These are phyloP conservation scores for Medicago truncatula DNA, from an alignment of 306 rosid species.

Conservation along the genomic window MtrunA17r5.0-ANR NC_053042.1:6706001-6706500, in stretches of 20 bases:
- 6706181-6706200: conserved; percentile 20
- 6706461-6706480: conserved; percentile 8
- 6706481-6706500: conserved; percentile 11
- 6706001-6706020: conserved; percentile 18
- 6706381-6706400: conserved; percentile 19
- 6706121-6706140: neutral
- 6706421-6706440: conserved; percentile 24
- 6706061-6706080: conserved; percentile 9
- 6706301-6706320: neutral
- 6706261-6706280: conserved; percentile 19
- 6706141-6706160: neutral
- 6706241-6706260: conserved; percentile 18
- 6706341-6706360: conserved; percentile 32
- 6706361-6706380: conserved; percentile 24
- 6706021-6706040: neutral
- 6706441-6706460: conserved; percentile 12
- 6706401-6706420: conserved; percentile 31
- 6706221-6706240: conserved; percentile 19
- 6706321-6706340: conserved; percentile 10
- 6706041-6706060: neutral
- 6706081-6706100: conserved; percentile 43
- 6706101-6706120: conserved; percentile 4
- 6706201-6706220: conserved; percentile 31
- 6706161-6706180: conserved; percentile 7
- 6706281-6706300: conserved; percentile 14